These are phyloP conservation scores for Lactuca sativa DNA, from an alignment of 129 eudicot genomes.

Conservation along the genomic window DNA sequence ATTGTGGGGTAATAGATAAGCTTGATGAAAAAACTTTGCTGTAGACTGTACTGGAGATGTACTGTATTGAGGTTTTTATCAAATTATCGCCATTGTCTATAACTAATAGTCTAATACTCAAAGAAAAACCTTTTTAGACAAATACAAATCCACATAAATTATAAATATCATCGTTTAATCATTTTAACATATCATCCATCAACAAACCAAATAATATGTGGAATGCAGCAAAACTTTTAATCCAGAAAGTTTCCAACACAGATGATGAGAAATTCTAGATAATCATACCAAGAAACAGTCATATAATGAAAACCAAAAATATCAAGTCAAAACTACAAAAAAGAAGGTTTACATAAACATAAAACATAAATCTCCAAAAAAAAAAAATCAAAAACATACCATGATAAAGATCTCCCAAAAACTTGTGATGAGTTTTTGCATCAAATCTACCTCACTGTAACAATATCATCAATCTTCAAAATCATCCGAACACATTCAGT, in stretches of 20 bases:
- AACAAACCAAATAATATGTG: background rate
- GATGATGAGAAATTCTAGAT: background rate
- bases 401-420: background rate
- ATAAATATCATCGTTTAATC: no score
- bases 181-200: background rate
- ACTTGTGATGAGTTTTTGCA: background rate
- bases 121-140: no score
- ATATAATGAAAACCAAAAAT: background rate
- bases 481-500: constrained; percentile 94
- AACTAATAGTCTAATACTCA: no score
- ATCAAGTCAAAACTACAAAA: constrained; percentile 6
- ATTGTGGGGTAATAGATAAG: no score
- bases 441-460: constrained; percentile 78
- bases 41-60: no score
- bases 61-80: no score
- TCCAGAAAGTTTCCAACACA: background rate
- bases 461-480: constrained; percentile 96
- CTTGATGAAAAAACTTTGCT: no score
- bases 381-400: background rate
- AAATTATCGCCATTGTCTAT: no score
- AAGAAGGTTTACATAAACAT: background rate
- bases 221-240: background rate
- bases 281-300: constrained; percentile 6
- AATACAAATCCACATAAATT: no score
- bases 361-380: constrained; percentile 16